Evolutionary conservation across 139 green algal species (phyloP), one percentile per base, ranked within the genome.

Genomic region (Coelastrella sp.): DNA sequence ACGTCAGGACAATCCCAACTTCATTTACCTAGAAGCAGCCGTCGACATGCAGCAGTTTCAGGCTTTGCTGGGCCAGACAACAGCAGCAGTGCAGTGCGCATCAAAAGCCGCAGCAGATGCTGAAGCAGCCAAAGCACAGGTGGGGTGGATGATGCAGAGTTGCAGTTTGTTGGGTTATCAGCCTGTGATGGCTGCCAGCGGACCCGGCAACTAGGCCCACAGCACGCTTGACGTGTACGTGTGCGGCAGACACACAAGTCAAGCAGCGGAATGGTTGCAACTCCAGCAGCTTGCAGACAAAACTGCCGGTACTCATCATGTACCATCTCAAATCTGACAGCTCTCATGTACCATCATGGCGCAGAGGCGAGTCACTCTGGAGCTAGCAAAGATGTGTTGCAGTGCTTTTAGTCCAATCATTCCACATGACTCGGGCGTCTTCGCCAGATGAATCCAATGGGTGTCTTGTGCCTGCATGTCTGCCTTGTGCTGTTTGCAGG

Each of bases 21-120:
- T 87, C 82, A 78, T 78, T 5, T 87, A 87, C 82, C 22, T 87
- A 14, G 82, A 87, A 3, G 82, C 82, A 17, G 82, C 82, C 10
- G 74, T 71, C 14, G 82, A 87, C 82, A 19, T 54, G 23, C 32
- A 61, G 65, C 64, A 64, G 23, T 87, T 87, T 68, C n/a, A 57
- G 5, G 23, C 47, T 13, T 59, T 87, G 32, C 5, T 87, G 23
- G 64, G 22, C 5, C 64, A 87, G 82, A 78, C 65, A 64, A 65
- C 65, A 78, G 82, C 82, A 59, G 80, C 80, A 75, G 80, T 59
- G 8, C 22, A 59, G 22, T 66, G 32, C n/a, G 59, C 80, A 22
- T 22, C 8, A 58, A 86, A 86, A 61, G n/a, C 80, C 4, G 80
- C 80, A 23, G 60, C 80, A 86, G 80, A 61, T 14, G 80, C 61